These are phyloP conservation scores for Funneliformis geosporum DNA, from an alignment of 192 early-diverging fungal species.

Conservation along the genomic window DNA sequence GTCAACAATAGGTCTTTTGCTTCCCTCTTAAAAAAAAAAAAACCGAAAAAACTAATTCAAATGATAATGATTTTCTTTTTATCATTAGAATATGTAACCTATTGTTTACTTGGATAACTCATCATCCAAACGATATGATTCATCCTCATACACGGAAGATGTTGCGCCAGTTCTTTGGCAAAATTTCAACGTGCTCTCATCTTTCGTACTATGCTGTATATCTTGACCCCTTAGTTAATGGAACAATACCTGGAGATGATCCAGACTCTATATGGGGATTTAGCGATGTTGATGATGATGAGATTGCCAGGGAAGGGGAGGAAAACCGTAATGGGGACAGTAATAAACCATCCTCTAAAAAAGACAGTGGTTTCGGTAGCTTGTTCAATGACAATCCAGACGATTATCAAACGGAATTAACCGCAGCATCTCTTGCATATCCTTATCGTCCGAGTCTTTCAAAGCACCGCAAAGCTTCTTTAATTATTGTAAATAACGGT, in stretches of 20 bases:
- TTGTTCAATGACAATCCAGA: background rate
- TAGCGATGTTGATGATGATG: background rate
- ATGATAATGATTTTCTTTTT: background rate
- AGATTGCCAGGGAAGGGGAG: background rate
- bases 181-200: slow-evolving; percentile 37
- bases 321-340: background rate
- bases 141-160: slow-evolving; percentile 42
- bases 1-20: background rate
- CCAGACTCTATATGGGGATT: slow-evolving; percentile 16
- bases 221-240: slow-evolving; percentile 36
- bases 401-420: background rate
- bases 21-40: background rate
- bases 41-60: background rate
- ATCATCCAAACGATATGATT: slow-evolving; percentile 45
- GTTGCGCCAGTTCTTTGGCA: slow-evolving; percentile 34
- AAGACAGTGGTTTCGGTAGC: slow-evolving; percentile 2
- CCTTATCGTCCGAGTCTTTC: background rate
- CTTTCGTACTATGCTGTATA: slow-evolving; percentile 32
- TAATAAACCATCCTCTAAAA: background rate
- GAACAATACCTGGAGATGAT: slow-evolving; percentile 35
- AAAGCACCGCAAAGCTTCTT: background rate
- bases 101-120: slow-evolving; percentile 41
- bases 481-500: background rate
- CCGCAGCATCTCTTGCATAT: background rate
- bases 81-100: slow-evolving; percentile 39